Evolutionary conservation across 805 yeast species (phyloP), one percentile per base, ranked within the genome.

Genomic region (Phaffomyces antillensis): DNA sequence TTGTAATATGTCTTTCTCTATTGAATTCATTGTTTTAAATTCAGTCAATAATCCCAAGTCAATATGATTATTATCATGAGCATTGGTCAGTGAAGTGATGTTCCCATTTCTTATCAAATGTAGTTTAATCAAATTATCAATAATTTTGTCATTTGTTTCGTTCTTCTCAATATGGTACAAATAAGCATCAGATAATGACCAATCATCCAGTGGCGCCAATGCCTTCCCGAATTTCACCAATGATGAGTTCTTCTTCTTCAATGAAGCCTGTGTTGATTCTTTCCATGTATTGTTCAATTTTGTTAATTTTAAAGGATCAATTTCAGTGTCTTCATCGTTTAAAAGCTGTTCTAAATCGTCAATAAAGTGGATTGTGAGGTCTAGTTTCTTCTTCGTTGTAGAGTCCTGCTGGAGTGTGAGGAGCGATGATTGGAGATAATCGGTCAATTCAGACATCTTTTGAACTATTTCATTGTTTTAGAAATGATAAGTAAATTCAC

Each of bases 31-130:
- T 20, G 63, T 56, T 7, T 61, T 55, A 46, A 77, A 74, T 23
- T 66, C 65, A 2, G 49, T 45, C 3, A 74, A 54, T 7, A 66
- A 50, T 45, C 59, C 53, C 3, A 49, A 49, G 41, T 57, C 55
- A 49, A 52, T 42, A 3, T 51, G 23, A 20, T 20, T 20, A 20
- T 20, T 7, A 20, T 20, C 23, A 20, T 20, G 7, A 20, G 23
- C 52, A 8, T 60, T 55, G 13, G 25, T n/a, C 6, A 72, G 69
- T 2, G 66, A 58, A 5, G 60, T 62, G 12, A 70, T 62, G 43
- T 72, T 67, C n/a, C 75, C 77, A 44, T 67, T 67, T n/a, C 79
- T 61, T 11, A 71, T 57, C 18, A 76, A 56, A 52, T 76, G 80
- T 45, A 67, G 61, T 18, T 68, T 66, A 10, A 76, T 64, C 1